Evolutionary conservation across 306 rosid species (phyloP).

Genomic region (Macrotyloma uniflorum): DNA sequence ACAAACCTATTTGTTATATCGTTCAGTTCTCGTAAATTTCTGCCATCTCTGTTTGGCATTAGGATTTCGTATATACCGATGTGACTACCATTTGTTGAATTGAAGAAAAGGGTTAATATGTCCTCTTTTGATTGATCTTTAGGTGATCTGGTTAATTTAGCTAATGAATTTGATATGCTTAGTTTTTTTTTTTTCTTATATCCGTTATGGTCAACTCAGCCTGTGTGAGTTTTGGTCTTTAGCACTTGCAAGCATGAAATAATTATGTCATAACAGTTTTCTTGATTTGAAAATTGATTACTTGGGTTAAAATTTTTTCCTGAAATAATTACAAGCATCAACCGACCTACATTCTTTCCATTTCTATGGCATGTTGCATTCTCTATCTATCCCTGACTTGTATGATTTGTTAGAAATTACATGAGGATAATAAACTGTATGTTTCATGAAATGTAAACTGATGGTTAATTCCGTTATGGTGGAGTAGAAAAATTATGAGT

Average conservation of each 20-base stretch:
- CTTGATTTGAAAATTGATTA: neutral
- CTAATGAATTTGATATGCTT: neutral
- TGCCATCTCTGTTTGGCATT: neutral
- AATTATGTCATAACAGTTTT: neutral
- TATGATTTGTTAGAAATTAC: neutral
- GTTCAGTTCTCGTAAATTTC: neutral
- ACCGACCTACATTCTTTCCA: neutral
- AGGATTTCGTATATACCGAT: neutral
- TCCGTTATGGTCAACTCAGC: neutral
- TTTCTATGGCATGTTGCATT: neutral
- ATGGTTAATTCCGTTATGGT: slow-evolving; percentile 7
- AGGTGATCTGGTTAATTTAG: neutral
- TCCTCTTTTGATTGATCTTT: neutral
- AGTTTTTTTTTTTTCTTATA: neutral
- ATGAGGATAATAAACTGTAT: neutral
- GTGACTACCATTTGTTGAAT: neutral
- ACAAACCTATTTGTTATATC: neutral
- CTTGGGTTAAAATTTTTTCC: neutral
- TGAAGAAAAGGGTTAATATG: neutral
- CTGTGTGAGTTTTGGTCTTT: neutral
- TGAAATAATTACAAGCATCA: neutral
- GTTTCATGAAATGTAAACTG: slow-evolving; percentile 20
- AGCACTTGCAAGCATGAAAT: neutral
- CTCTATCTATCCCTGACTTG: neutral
- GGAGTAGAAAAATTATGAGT: slow-evolving; percentile 46